Evolutionary conservation across 345 rosid genomes (phyloP).

Genomic region (Dipteronia sinensis): DNA sequence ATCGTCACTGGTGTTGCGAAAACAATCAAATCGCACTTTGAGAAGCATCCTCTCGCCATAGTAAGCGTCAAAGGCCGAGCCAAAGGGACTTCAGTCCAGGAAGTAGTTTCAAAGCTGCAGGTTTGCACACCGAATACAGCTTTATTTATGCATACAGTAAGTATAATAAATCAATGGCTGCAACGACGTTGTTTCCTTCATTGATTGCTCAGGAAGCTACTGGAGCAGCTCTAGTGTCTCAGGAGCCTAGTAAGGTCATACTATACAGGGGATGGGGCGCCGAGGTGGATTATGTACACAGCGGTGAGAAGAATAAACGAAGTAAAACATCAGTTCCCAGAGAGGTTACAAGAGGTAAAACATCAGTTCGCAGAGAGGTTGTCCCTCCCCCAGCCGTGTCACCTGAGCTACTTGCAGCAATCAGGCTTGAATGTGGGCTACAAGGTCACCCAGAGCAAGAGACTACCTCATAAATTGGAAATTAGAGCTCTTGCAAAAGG

Average conservation of each 20-base stretch:
- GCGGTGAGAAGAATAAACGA: slow-evolving; percentile 17
- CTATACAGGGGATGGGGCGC: slow-evolving; percentile 92
- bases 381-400: slow-evolving; percentile 43
- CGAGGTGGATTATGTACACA: slow-evolving; percentile 42
- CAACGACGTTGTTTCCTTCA: slow-evolving; percentile 6
- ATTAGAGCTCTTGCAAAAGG: slow-evolving; percentile 14
- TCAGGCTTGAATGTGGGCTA: slow-evolving; percentile 80
- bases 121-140: slow-evolving; percentile 33
- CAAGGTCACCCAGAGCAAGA: slow-evolving; percentile 21
- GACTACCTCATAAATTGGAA: slow-evolving; percentile 11
- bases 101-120: slow-evolving; percentile 80
- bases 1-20: slow-evolving; percentile 76
- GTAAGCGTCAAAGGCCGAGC: slow-evolving; percentile 94
- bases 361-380: slow-evolving; percentile 25
- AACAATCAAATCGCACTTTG: slow-evolving; percentile 69
- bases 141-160: background rate
- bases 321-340: slow-evolving; percentile 19
- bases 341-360: slow-evolving; percentile 18
- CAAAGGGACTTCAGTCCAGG: slow-evolving; percentile 89
- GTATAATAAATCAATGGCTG: background rate
- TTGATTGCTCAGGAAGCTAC: slow-evolving; percentile 68
- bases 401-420: slow-evolving; percentile 77
- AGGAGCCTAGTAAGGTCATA: slow-evolving; percentile 89
- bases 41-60: slow-evolving; percentile 79
- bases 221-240: slow-evolving; percentile 78